Percentiles rank a stretch among this genome's conserved stretches.
These are phyloP conservation scores for Hyaloscypha finlandica DNA, from an alignment of 495 filamentous ascomycete genomes.

Conservation along the genomic window DNA sequence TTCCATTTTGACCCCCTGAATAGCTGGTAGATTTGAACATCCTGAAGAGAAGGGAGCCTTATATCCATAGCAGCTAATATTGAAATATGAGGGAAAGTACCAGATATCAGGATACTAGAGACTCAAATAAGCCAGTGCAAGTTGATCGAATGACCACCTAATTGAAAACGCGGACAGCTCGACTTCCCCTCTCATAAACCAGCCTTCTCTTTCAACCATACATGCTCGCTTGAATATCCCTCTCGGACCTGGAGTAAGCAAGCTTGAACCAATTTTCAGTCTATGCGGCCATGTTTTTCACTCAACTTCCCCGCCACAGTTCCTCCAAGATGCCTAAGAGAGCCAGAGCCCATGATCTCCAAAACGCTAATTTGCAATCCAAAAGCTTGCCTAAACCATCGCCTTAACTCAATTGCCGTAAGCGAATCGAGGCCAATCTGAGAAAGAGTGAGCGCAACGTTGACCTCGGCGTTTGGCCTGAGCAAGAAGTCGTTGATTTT, in stretches of 20 bases:
- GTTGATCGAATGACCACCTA: too few species aligned
- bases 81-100: too few species aligned
- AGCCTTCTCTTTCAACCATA: too few species aligned
- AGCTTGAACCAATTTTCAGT: not conserved
- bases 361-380: conserved; percentile 46
- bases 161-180: too few species aligned
- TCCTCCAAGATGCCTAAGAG: conserved; percentile 30
- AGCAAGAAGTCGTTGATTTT: conserved; percentile 42
- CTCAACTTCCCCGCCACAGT: conserved; percentile 8
- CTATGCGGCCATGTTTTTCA: not conserved
- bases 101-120: too few species aligned
- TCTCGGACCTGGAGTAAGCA: too few species aligned
- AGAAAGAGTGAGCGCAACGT: conserved; percentile 37
- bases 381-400: conserved; percentile 49
- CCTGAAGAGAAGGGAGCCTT: too few species aligned
- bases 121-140: too few species aligned
- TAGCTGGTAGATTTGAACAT: too few species aligned
- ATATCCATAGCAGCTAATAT: too few species aligned
- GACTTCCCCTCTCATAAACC: too few species aligned
- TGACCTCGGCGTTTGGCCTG: conserved; percentile 44
- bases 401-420: conserved; percentile 58
- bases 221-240: too few species aligned
- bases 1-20: not conserved
- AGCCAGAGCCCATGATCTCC: conserved; percentile 32
- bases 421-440: conserved; percentile 56